phyloP scores from a whole-genome alignment of 208 protist species.

The Leishmania lainsoni region DNA sequence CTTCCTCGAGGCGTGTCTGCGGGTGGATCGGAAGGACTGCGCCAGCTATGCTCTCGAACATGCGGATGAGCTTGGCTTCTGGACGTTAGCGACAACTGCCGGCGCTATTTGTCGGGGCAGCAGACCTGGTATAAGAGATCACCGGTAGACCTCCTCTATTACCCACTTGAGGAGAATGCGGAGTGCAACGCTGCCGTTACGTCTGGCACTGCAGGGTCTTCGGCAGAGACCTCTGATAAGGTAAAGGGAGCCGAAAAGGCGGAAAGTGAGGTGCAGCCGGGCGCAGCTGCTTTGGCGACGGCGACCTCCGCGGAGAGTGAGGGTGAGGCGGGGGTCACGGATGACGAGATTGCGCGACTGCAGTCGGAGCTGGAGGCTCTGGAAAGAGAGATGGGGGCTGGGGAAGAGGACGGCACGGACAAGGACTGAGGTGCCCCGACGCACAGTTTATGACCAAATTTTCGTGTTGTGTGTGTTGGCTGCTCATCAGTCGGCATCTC shows the following conservation, averaged over 20 bases:
- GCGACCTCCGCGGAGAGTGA: not conserved
- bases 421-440: not conserved
- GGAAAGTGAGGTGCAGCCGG: not conserved
- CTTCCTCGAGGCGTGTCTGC: slow-evolving; percentile 89
- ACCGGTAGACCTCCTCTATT: slow-evolving; percentile 68
- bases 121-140: slow-evolving; percentile 89
- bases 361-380: slow-evolving; percentile 86
- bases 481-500: not conserved
- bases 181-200: slow-evolving; percentile 53
- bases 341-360: slow-evolving; percentile 81
- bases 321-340: slow-evolving; percentile 22
- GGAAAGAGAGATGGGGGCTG: slow-evolving; percentile 46
- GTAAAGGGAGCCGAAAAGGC: not conserved
- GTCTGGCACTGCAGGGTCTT: not conserved
- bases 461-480: not conserved
- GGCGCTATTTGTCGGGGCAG: slow-evolving; percentile 70
- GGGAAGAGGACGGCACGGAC: slow-evolving; percentile 1
- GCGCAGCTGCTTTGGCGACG: not conserved
- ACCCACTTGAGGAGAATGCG: slow-evolving; percentile 84
- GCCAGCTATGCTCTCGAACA: slow-evolving; percentile 80
- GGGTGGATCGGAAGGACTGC: slow-evolving; percentile 88
- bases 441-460: too few species aligned
- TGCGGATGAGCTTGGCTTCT: slow-evolving; percentile 83
- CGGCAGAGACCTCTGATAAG: not conserved
- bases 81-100: slow-evolving; percentile 84